Percentiles rank a stretch among this genome's conserved stretches.
phyloP scores from a whole-genome alignment of 1,284 basidiomycete species.

The Malassezia vespertilionis region DNA sequence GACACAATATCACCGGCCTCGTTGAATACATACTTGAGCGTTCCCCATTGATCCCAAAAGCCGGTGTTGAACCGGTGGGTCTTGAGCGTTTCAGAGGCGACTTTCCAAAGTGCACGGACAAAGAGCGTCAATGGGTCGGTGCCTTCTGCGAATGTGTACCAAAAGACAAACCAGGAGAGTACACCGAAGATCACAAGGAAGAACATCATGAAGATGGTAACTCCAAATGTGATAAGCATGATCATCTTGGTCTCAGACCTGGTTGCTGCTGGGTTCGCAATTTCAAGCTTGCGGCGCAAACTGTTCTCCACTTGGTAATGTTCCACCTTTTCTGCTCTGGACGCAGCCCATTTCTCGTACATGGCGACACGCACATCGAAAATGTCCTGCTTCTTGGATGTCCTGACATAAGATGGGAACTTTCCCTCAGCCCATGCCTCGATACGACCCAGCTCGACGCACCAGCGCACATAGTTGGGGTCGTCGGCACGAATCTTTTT shows the following conservation, averaged over 20 bases:
- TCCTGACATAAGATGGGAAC: slow-evolving; percentile 36
- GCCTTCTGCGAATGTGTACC: slow-evolving; percentile 30
- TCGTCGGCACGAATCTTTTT: slow-evolving; percentile 66
- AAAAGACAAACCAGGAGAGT: slow-evolving; percentile 26
- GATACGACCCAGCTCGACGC: slow-evolving; percentile 36
- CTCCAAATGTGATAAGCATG: slow-evolving; percentile 26
- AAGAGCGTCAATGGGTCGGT: slow-evolving; percentile 24
- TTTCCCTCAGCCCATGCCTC: slow-evolving; percentile 42
- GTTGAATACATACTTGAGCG: background rate
- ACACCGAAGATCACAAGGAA: slow-evolving; percentile 27
- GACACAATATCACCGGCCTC: slow-evolving; percentile 1
- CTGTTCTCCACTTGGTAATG: no score
- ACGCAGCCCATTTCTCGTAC: slow-evolving; percentile 22
- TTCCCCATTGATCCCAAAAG: background rate
- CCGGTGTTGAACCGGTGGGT: background rate
- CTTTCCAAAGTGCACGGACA: background rate
- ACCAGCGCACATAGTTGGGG: slow-evolving; percentile 59
- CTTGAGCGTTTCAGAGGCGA: background rate
- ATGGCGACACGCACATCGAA: slow-evolving; percentile 24
- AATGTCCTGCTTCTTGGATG: slow-evolving; percentile 11
- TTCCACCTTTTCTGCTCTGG: slow-evolving; percentile 7
- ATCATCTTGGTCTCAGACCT: slow-evolving; percentile 21
- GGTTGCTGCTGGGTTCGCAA: no score
- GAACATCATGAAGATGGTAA: slow-evolving; percentile 22
- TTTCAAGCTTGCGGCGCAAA: no score